Percentiles rank a stretch among this genome's conserved stretches.
Evolutionary conservation across 2,329 filamentous ascomycete genomes (phyloP).

Genomic region (Dendryphion nanum): DNA sequence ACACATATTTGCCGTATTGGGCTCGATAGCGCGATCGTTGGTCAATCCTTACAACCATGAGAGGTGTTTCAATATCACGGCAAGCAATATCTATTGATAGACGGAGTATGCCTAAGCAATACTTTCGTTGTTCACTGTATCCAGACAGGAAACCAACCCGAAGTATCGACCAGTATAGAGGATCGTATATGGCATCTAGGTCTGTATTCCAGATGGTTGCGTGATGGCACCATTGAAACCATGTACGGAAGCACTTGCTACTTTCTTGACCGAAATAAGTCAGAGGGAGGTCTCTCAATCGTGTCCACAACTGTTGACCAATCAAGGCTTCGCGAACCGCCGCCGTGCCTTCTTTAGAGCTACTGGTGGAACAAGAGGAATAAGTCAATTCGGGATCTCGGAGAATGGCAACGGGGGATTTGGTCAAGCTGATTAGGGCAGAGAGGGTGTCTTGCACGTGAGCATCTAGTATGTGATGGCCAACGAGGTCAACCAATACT

Average conservation of each 20-base stretch:
- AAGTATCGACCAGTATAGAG: conserved; percentile 42
- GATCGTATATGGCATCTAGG: conserved; percentile 21
- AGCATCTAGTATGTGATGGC: conserved; percentile 18
- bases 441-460: conserved; percentile 25
- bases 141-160: conserved; percentile 41
- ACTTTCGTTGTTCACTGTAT: conserved; percentile 47
- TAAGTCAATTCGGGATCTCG: neutral
- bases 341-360: too few species aligned
- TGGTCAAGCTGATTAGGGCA: conserved; percentile 20
- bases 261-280: conserved; percentile 17
- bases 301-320: conserved; percentile 22
- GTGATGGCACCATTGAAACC: conserved; percentile 38
- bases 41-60: conserved; percentile 20
- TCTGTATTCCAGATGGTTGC: conserved; percentile 13
- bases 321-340: conserved; percentile 6
- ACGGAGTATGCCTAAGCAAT: conserved; percentile 45
- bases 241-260: conserved; percentile 28
- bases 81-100: conserved; percentile 37
- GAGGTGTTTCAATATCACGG: conserved; percentile 19
- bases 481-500: conserved; percentile 19
- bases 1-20: conserved; percentile 45
- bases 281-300: conserved; percentile 16
- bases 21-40: conserved; percentile 15
- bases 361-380: neutral
- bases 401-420: conserved; percentile 8